Percentiles rank a stretch among this genome's conserved stretches.
Conservation (phyloP, 179 eudicot species). For the Sideroxylon spinosum region DNA sequence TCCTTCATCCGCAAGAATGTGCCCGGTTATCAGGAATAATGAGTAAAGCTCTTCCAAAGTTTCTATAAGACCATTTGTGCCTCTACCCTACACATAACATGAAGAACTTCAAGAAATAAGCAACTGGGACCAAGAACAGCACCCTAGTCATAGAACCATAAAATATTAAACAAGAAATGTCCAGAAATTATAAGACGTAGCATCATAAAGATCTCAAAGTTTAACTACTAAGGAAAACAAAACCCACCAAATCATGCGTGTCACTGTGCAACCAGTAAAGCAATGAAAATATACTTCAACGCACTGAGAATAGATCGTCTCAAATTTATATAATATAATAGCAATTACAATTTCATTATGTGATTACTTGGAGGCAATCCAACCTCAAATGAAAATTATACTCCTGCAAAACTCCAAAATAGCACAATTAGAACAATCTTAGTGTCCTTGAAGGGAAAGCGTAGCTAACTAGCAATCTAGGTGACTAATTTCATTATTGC, state of each 20-base stretch:
- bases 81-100: conserved; percentile 53
- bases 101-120: conserved; percentile 14
- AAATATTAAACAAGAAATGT: not conserved
- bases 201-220: conserved; percentile 1
- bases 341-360: too few relatives aligned
- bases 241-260: not conserved
- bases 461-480: too few relatives aligned
- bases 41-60: conserved; percentile 89
- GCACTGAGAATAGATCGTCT: too few relatives aligned
- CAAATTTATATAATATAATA: too few relatives aligned
- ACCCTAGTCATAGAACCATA: not conserved
- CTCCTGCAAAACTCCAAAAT: too few relatives aligned
- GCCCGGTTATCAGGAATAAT: conserved; percentile 77
- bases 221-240: not conserved
- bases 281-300: too few relatives aligned
- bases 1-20: conserved; percentile 92
- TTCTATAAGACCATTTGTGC: conserved; percentile 69
- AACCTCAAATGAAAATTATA: too few relatives aligned
- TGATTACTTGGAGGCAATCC: too few relatives aligned
- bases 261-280: too few relatives aligned
- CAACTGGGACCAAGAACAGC: conserved; percentile 9
- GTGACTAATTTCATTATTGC: too few relatives aligned
- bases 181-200: not conserved
- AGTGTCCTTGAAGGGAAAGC: too few relatives aligned
- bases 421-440: too few relatives aligned